Evolutionary conservation across 495 filamentous ascomycete species (phyloP).

Genomic region (Physcia stellaris): DNA sequence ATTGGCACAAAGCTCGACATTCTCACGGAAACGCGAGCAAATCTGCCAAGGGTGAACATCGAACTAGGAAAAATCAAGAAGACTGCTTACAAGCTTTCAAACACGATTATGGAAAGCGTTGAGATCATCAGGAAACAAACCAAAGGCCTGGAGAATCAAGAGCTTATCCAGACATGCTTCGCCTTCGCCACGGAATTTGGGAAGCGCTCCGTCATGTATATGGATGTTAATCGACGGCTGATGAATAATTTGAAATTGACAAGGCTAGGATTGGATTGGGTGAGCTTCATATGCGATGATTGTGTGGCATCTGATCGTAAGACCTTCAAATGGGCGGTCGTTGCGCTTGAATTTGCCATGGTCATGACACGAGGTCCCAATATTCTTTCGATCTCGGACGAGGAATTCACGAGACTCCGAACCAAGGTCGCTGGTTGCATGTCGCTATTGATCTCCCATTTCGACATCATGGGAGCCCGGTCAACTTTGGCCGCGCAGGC

Average conservation of each 20-base stretch:
- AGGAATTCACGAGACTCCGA: slow-evolving; percentile 68
- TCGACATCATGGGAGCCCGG: slow-evolving; percentile 95
- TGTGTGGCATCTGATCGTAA: slow-evolving; percentile 89
- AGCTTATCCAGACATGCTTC: slow-evolving; percentile 97
- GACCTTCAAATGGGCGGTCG: slow-evolving; percentile 94
- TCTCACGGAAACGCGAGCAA: slow-evolving; percentile 82
- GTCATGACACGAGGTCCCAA: slow-evolving; percentile 86
- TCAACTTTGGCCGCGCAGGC: slow-evolving; percentile 85
- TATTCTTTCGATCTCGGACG: slow-evolving; percentile 72
- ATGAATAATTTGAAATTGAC: slow-evolving; percentile 96
- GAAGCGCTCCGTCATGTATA: slow-evolving; percentile 79
- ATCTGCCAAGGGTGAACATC: slow-evolving; percentile 78
- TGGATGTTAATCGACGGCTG: slow-evolving; percentile 82
- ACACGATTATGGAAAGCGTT: slow-evolving; percentile 98
- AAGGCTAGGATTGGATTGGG: slow-evolving; percentile 87
- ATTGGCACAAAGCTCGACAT: slow-evolving; percentile 74
- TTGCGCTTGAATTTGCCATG: slow-evolving; percentile 93
- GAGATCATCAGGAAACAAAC: slow-evolving; percentile 81
- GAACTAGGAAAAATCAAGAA: slow-evolving; percentile 92
- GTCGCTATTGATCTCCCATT: slow-evolving; percentile 93
- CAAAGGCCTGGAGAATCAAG: slow-evolving; percentile 73
- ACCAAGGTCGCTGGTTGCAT: slow-evolving; percentile 93
- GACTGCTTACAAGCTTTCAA: slow-evolving; percentile 91
- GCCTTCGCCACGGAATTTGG: slow-evolving; percentile 97
- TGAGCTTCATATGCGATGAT: slow-evolving; percentile 94